These are phyloP conservation scores for Pterothamnion heteromorphum DNA, from an alignment of 31 red algal species.

Conservation along the genomic window DNA sequence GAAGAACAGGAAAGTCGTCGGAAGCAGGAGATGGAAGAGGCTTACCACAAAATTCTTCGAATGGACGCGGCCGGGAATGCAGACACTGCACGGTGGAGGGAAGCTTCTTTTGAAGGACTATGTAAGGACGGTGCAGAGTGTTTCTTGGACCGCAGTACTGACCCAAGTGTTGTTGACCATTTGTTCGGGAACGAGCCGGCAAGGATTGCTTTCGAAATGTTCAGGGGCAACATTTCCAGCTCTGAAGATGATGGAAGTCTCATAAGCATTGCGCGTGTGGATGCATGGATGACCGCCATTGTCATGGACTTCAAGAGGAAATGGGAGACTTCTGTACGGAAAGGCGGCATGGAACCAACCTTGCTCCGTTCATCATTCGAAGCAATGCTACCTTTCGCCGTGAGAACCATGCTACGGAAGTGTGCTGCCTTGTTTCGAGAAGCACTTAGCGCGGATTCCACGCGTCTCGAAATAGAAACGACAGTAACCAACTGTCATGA, in stretches of 20 bases:
- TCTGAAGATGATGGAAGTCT: background rate
- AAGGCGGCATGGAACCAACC: background rate
- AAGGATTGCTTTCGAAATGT: background rate
- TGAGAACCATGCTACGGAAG: background rate
- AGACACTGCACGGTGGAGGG: background rate
- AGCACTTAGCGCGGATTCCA: too few species aligned
- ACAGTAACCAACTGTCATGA: background rate
- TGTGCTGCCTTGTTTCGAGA: background rate
- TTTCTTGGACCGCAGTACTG: background rate
- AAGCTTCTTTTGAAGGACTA: background rate
- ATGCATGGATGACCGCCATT: background rate
- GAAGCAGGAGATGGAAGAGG: background rate
- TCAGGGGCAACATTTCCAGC: background rate
- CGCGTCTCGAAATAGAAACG: background rate
- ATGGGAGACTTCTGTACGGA: background rate
- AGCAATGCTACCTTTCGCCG: background rate
- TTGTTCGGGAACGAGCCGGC: background rate
- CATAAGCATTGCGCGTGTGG: background rate
- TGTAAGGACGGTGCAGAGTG: background rate
- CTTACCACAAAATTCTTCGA: background rate
- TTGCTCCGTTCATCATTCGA: background rate
- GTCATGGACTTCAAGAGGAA: background rate
- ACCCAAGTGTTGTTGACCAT: background rate
- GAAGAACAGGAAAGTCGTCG: background rate
- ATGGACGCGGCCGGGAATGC: background rate